Evolutionary conservation across 1,139 yeast species (phyloP), one percentile per base, ranked within the genome.

Genomic region (Yamadazyma conglobata): DNA sequence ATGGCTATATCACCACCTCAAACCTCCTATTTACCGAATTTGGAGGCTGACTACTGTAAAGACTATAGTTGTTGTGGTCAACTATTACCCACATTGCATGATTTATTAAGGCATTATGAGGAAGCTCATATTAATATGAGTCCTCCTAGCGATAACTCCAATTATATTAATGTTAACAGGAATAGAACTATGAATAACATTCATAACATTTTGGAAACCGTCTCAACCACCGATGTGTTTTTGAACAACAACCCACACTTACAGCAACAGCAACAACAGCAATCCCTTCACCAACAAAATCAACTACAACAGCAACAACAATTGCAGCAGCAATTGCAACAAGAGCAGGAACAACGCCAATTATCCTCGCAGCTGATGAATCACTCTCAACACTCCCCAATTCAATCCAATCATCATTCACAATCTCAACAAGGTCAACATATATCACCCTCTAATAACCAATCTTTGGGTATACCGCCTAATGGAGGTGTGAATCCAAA

Each of bases 61-160:
- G 98, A 91, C 61, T 91, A 91, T 59, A 79, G 89, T 37, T 91
- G 98, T 58, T 91, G 98, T 63, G 98, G 97, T 19, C 83, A 85
- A 54, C 67, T 83, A 24, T 70, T 93, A 36, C 97, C 97, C 19
- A 89, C 95, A 9, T 66, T 91, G 43, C 98, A 91, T 57, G 98
- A 91, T 57, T 68, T 91, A 42, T 70, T 91, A 43, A 79, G 94
- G 47, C 98, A 91, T 56, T 93, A 91, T 54, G 98, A 93, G 56
- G 97, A 91, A 58, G 89, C 94, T 24, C 98, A 91, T 57, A 89
- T 89, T 42, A 76, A 84, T 33, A 84, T 86, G 23, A 77, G 79
- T 13, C 83, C 83, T 2, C 80, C 82, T 9, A 67, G 74, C 4
- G 58, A 59, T 28, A 60, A 58, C 33, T 52, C 50, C 37, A 52